Evolutionary conservation across 2,329 filamentous ascomycete genomes (phyloP).

Genomic region (Botryotinia narcissicola): DNA sequence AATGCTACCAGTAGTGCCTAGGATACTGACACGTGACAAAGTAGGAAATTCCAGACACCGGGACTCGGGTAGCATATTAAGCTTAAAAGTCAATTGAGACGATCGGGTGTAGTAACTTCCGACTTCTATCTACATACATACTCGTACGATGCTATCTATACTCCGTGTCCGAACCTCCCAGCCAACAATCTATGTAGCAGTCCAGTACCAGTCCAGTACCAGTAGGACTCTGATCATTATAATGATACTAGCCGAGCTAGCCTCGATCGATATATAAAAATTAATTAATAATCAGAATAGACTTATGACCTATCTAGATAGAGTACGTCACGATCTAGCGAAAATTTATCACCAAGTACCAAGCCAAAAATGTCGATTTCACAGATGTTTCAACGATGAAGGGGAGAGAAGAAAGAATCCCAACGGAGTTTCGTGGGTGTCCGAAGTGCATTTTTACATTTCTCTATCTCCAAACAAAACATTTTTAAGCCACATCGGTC

Average conservation of each 20-base stretch:
- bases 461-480: background rate
- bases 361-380: background rate
- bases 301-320: background rate
- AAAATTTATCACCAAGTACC: background rate
- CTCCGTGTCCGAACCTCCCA: background rate
- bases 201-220: too few relatives aligned
- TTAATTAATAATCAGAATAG: background rate
- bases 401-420: background rate
- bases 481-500: background rate
- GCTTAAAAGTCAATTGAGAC: background rate
- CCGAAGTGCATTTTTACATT: background rate
- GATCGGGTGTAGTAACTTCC: background rate
- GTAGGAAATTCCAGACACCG: background rate
- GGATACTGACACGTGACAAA: background rate
- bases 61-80: background rate
- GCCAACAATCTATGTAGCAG: background rate
- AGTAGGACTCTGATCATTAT: background rate
- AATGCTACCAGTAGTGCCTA: background rate
- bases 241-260: background rate
- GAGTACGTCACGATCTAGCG: background rate
- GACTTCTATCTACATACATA: background rate
- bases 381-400: constrained; percentile 9
- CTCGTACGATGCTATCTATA: too few relatives aligned
- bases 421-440: background rate
- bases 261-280: background rate